These are phyloP conservation scores for Penicillium nordicum DNA, from an alignment of 2,329 filamentous ascomycete genomes.

Conservation along the genomic window DNA sequence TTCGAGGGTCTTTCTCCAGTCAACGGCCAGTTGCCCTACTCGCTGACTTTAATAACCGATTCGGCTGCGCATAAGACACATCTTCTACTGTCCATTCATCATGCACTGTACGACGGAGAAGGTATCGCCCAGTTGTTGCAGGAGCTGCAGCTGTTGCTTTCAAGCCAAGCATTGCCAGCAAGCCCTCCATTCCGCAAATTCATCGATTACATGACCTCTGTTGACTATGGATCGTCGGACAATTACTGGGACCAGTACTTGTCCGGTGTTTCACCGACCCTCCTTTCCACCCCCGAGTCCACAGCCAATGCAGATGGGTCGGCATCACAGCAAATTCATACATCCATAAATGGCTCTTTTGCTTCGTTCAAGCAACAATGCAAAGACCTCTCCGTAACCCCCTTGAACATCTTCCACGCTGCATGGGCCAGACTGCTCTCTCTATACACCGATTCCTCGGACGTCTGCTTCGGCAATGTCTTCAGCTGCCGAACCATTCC, in stretches of 20 bases:
- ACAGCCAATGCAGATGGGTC: background rate
- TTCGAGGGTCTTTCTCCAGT: slow-evolving; percentile 20
- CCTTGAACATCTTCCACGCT: slow-evolving; percentile 67
- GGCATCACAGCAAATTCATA: slow-evolving; percentile 15
- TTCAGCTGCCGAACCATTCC: slow-evolving; percentile 70
- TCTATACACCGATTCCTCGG: slow-evolving; percentile 53
- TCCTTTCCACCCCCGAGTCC: slow-evolving; percentile 25
- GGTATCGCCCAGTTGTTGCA: slow-evolving; percentile 67
- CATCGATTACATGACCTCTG: slow-evolving; percentile 55
- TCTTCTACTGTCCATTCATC: slow-evolving; percentile 61
- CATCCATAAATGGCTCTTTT: slow-evolving; percentile 38
- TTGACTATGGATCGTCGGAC: slow-evolving; percentile 51
- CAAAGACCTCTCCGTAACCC: slow-evolving; percentile 55
- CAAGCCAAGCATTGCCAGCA: slow-evolving; percentile 46
- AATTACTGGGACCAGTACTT: slow-evolving; percentile 65
- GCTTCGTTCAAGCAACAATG: slow-evolving; percentile 49
- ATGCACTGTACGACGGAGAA: slow-evolving; percentile 82
- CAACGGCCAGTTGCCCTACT: slow-evolving; percentile 30
- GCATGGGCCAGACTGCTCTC: slow-evolving; percentile 67
- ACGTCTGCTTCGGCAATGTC: slow-evolving; percentile 85
- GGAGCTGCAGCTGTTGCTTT: slow-evolving; percentile 64
- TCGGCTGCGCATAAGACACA: slow-evolving; percentile 8
- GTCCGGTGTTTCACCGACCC: slow-evolving; percentile 46
- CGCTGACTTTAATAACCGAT: slow-evolving; percentile 23
- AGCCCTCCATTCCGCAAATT: slow-evolving; percentile 62